These are phyloP conservation scores for Drosera capensis DNA, from an alignment of 148 eudicot genomes.

Conservation along the genomic window DNA sequence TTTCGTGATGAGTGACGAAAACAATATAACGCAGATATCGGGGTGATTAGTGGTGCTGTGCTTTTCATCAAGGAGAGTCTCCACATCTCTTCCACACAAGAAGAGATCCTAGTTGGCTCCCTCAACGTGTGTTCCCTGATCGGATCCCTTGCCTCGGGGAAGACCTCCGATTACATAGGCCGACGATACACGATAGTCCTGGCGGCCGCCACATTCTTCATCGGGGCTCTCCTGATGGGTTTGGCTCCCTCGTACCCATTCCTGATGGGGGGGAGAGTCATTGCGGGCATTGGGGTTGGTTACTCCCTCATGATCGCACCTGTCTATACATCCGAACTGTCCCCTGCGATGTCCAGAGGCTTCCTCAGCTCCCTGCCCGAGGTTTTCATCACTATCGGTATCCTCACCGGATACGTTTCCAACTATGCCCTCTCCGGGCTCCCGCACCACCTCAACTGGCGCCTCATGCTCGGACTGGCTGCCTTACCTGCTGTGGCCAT, in stretches of 20 bases:
- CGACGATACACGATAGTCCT: conserved; percentile 76
- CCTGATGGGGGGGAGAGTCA: conserved; percentile 56
- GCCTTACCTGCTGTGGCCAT: conserved; percentile 48
- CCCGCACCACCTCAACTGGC: conserved; percentile 41
- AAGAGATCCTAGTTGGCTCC: conserved; percentile 58
- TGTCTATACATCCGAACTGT: conserved; percentile 71
- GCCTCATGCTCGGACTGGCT: conserved; percentile 70
- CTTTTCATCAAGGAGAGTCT: conserved; percentile 49
- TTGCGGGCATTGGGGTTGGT: conserved; percentile 88
- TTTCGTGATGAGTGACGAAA: no score
- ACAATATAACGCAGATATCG: conserved; percentile 62
- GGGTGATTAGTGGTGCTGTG: conserved; percentile 83
- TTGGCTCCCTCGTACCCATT: conserved; percentile 54
- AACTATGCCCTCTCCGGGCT: conserved; percentile 49
- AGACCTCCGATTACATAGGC: conserved; percentile 73
- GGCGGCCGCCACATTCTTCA: conserved; percentile 54
- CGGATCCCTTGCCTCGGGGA: conserved; percentile 66
- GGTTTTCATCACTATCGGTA: conserved; percentile 70
- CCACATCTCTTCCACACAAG: conserved; percentile 33
- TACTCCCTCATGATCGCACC: conserved; percentile 92
- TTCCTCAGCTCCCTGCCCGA: conserved; percentile 70
- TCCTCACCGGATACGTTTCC: conserved; percentile 48
- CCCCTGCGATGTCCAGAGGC: conserved; percentile 69
- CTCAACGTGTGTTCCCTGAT: conserved; percentile 55
- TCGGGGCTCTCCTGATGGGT: conserved; percentile 76